These are phyloP conservation scores for Globisporangium barbulae DNA, from an alignment of 352 stramenopile genomes.

Conservation along the genomic window DNA sequence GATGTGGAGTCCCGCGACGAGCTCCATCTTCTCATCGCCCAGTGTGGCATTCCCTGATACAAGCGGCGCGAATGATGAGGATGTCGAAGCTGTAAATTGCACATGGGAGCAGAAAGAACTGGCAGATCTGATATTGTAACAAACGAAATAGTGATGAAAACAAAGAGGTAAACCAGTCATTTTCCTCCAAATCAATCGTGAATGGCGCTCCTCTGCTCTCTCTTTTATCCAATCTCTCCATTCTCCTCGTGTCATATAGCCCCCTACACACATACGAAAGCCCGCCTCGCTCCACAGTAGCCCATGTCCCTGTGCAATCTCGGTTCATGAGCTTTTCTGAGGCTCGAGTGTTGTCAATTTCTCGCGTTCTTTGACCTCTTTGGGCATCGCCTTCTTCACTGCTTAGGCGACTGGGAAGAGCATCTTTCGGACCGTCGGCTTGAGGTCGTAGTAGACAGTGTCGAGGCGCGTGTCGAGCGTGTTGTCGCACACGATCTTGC, in stretches of 20 bases:
- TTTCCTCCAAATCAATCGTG: slow-evolving; percentile 1
- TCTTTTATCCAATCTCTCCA: background rate
- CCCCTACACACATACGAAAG: slow-evolving; percentile 7
- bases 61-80: background rate
- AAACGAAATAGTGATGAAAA: background rate
- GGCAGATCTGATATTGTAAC: slow-evolving; percentile 3
- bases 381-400: background rate
- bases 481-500: slow-evolving; percentile 98
- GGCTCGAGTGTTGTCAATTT: background rate
- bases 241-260: background rate
- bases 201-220: no score
- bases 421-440: slow-evolving; percentile 75
- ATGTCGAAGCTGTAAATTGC: background rate
- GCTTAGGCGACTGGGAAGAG: slow-evolving; percentile 61
- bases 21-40: slow-evolving; percentile 34
- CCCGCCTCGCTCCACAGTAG: background rate
- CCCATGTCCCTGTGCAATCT: background rate
- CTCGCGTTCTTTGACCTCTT: background rate
- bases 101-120: slow-evolving; percentile 15
- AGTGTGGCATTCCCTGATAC: background rate
- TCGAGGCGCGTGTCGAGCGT: slow-evolving; percentile 91
- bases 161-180: background rate
- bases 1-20: slow-evolving; percentile 41
- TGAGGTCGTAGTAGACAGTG: slow-evolving; percentile 83
- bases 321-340: background rate